Evolutionary conservation across 345 rosid genomes (phyloP).

Genomic region (Hibiscus syriacus): DNA sequence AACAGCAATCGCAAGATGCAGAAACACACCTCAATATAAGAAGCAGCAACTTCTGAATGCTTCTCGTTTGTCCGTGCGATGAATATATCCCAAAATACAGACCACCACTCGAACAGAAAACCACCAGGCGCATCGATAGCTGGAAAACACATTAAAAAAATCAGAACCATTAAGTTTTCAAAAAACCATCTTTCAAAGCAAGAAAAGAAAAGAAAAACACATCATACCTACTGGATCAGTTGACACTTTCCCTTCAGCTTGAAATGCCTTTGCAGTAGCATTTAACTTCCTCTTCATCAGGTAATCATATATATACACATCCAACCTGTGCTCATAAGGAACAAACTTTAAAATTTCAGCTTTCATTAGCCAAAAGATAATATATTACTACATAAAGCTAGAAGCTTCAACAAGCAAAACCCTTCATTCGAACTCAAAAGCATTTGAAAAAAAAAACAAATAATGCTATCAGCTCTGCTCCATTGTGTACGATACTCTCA

Average conservation of each 20-base stretch:
- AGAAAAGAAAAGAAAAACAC: background rate
- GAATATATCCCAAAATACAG: constrained; percentile 72
- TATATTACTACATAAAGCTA: background rate
- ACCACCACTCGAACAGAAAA: constrained; percentile 76
- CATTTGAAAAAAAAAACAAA: background rate
- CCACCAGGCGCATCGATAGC: constrained; percentile 72
- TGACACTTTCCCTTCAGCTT: constrained; percentile 55
- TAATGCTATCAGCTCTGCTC: background rate
- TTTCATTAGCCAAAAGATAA: background rate
- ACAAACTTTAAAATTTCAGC: background rate
- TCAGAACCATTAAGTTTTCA: background rate
- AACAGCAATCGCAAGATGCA: too few species aligned
- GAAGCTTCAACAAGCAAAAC: background rate
- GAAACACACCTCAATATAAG: constrained; percentile 42
- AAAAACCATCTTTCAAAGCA: background rate
- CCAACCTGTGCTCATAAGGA: constrained; percentile 39
- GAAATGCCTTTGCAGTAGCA: constrained; percentile 54
- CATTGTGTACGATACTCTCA: background rate
- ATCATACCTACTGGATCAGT: constrained; percentile 36
- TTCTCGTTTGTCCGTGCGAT: constrained; percentile 49
- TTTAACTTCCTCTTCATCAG: constrained; percentile 54
- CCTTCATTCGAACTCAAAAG: background rate
- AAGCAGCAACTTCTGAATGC: constrained; percentile 51
- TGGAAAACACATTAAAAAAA: constrained; percentile 15
- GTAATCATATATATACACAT: constrained; percentile 61